phyloP scores from a whole-genome alignment of 306 rosid species.

The Lotus japonicus region DNA sequence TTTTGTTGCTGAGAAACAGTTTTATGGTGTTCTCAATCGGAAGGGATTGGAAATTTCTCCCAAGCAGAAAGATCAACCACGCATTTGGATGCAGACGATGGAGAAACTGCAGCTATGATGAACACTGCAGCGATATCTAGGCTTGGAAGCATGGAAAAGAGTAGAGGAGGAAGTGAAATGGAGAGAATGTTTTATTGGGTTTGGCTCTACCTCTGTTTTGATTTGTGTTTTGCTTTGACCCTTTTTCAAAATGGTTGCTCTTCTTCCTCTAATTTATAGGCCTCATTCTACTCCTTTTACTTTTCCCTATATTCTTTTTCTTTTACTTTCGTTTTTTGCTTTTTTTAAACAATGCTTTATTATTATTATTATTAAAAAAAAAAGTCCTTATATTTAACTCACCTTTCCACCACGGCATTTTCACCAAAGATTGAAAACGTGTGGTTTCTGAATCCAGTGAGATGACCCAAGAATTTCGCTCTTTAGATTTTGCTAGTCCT shows the following conservation, averaged over 20 bases:
- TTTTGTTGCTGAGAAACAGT: not conserved
- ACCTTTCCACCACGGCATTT: too few species aligned
- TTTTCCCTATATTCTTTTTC: constrained; percentile 9
- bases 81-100: constrained; percentile 19
- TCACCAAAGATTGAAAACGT: too few species aligned
- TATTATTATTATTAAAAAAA: too few species aligned
- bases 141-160: constrained; percentile 45
- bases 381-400: too few species aligned
- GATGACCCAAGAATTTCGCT: too few species aligned
- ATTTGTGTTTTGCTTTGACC: not conserved
- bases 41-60: constrained; percentile 19
- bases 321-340: not conserved
- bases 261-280: constrained; percentile 31
- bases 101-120: constrained; percentile 10
- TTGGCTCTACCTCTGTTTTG: too few species aligned
- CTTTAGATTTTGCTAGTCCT: too few species aligned
- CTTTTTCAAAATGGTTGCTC: constrained; percentile 1
- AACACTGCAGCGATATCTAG: constrained; percentile 13
- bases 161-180: not conserved
- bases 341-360: too few species aligned
- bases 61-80: constrained; percentile 17
- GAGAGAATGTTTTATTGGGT: not conserved
- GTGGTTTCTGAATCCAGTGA: too few species aligned
- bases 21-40: constrained; percentile 27
- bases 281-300: not conserved